Conservation (phyloP, 805 yeast species). For the Wickerhamiella qilinensis region DNA sequence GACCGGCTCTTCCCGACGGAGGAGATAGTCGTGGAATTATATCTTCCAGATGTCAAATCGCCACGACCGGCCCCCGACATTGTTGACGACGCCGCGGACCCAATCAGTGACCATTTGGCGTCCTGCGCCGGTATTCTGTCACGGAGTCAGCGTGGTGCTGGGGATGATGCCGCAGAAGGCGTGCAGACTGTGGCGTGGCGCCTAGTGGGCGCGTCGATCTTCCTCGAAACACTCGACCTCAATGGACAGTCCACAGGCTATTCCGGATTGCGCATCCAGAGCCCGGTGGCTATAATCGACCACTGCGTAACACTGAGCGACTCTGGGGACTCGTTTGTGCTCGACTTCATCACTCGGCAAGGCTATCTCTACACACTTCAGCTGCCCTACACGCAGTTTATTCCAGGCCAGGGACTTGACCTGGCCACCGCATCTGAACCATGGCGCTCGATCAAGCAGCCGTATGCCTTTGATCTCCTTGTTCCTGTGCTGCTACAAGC, state of each 20-base stretch:
- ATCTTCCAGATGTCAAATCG: background rate
- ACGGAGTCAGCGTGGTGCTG: background rate
- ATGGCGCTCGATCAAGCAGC: slow-evolving; percentile 57
- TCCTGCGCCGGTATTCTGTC: background rate
- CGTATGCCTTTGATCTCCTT: slow-evolving; percentile 46
- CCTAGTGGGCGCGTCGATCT: background rate
- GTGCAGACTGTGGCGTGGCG: background rate
- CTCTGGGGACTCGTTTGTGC: slow-evolving; percentile 21
- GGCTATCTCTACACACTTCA: slow-evolving; percentile 37
- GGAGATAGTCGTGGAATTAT: background rate
- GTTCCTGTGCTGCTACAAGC: slow-evolving; percentile 38
- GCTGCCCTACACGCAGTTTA: slow-evolving; percentile 30
- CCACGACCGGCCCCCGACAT: background rate
- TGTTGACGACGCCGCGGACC: background rate
- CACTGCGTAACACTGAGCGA: slow-evolving; percentile 6
- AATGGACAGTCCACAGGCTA: slow-evolving; percentile 14
- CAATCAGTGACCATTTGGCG: background rate
- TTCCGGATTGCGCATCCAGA: slow-evolving; percentile 2
- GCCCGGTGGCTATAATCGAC: slow-evolving; percentile 2
- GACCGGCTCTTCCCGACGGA: background rate
- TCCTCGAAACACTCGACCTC: slow-evolving; percentile 22
- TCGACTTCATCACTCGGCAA: slow-evolving; percentile 38
- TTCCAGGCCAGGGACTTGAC: slow-evolving; percentile 8
- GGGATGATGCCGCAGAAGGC: background rate
- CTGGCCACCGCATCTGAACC: slow-evolving; percentile 13